Conservation (phyloP, 1,284 basidiomycete species). For the Trichosporon faecale region DNA sequence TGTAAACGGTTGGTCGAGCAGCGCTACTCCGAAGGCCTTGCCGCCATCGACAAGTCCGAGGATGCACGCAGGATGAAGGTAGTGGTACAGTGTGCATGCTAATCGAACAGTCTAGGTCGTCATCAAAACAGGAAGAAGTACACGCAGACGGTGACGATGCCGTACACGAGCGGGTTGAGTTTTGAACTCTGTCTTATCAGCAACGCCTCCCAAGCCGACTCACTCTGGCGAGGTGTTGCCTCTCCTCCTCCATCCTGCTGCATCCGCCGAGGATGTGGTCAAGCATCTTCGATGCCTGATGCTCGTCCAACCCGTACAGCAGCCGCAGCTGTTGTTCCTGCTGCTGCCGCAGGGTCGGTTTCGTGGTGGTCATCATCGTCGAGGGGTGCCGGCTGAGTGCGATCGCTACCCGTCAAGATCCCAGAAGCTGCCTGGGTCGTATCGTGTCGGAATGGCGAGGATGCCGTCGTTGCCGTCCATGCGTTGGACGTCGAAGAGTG, state of each 20-base stretch:
- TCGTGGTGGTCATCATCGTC: background rate
- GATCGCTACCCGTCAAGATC: background rate
- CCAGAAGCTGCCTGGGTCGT: background rate
- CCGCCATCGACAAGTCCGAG: background rate
- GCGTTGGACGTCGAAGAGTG: background rate
- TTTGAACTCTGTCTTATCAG: background rate
- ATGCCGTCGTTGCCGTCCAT: background rate
- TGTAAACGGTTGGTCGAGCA: background rate
- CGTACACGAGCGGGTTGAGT: constrained; percentile 4
- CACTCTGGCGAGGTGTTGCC: background rate
- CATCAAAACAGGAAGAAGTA: background rate
- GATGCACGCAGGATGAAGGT: background rate
- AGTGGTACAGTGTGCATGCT: background rate
- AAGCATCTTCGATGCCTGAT: background rate
- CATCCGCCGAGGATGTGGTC: background rate
- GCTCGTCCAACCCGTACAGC: background rate
- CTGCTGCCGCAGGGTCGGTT: background rate
- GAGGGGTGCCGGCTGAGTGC: background rate
- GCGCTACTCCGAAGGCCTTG: background rate
- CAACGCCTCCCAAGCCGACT: background rate
- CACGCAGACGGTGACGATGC: background rate
- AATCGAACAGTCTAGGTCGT: background rate
- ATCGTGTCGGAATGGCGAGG: background rate
- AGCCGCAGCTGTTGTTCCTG: background rate
- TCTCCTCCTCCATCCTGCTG: background rate